These are phyloP conservation scores for Xylaria sp. DNA, from an alignment of 2,329 filamentous ascomycete genomes.

Conservation along the genomic window DNA sequence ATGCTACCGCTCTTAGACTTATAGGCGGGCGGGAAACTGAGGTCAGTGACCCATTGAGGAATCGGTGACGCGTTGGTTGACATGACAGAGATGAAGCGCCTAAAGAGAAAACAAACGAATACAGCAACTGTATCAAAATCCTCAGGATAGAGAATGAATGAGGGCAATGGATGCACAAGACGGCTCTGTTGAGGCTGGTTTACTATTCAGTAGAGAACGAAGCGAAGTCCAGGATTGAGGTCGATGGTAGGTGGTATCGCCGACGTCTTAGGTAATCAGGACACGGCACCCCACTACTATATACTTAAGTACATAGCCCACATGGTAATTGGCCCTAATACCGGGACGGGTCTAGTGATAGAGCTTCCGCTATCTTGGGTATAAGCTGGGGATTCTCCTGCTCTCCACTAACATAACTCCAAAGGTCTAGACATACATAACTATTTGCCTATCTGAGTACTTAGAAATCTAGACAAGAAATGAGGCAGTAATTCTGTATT, in stretches of 20 bases:
- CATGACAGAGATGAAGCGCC: slow-evolving; percentile 30
- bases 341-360: too few species aligned
- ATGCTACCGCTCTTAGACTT: slow-evolving; percentile 76
- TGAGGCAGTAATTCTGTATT: too few species aligned
- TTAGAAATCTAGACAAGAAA: too few species aligned
- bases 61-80: slow-evolving; percentile 52
- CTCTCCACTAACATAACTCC: too few species aligned
- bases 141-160: neutral
- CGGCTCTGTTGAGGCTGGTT: neutral
- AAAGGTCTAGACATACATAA: too few species aligned
- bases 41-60: slow-evolving; percentile 86
- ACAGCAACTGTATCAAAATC: neutral
- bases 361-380: too few species aligned
- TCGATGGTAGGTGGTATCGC: slow-evolving; percentile 6
- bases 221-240: slow-evolving; percentile 17
- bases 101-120: too few species aligned
- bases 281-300: neutral
- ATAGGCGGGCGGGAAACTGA: slow-evolving; percentile 74
- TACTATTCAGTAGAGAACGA: neutral
- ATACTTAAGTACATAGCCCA: neutral
- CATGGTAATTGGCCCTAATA: neutral
- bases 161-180: neutral
- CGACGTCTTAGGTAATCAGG: slow-evolving; percentile 20
- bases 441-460: too few species aligned
- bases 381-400: too few species aligned